Evolutionary conservation across 2,329 filamentous ascomycete genomes (phyloP).

Genomic region (Aspergillus glaucus): DNA sequence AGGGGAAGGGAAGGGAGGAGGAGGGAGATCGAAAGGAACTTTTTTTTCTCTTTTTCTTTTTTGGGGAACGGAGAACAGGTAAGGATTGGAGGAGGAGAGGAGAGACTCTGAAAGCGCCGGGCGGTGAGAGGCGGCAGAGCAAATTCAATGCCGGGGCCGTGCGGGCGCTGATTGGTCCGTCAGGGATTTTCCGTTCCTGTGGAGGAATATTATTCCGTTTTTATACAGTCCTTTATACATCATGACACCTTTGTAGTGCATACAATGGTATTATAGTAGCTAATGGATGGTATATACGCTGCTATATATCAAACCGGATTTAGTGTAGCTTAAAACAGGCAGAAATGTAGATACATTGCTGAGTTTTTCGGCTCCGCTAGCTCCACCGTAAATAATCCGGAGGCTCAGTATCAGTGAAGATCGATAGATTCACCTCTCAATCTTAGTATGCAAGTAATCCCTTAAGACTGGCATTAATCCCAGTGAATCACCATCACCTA

Average conservation of each 20-base stretch:
- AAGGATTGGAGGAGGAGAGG: slow-evolving; percentile 7
- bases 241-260: too few species aligned
- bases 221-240: background rate
- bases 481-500: background rate
- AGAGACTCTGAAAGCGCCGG: slow-evolving; percentile 7
- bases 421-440: too few species aligned
- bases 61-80: slow-evolving; percentile 8
- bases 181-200: background rate
- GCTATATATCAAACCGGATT: too few species aligned
- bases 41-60: slow-evolving; percentile 5
- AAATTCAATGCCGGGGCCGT: slow-evolving; percentile 7
- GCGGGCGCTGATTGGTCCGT: background rate
- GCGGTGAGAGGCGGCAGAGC: slow-evolving; percentile 8
- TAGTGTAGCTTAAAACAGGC: too few species aligned
- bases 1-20: slow-evolving; percentile 16
- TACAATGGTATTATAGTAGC: too few species aligned
- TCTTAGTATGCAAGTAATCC: too few species aligned
- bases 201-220: background rate
- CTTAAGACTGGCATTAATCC: background rate
- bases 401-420: too few species aligned
- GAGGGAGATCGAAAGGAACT: slow-evolving; percentile 15
- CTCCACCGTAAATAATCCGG: too few species aligned
- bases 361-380: too few species aligned
- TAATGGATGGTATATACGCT: too few species aligned
- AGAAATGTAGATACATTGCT: too few species aligned